phyloP scores from a whole-genome alignment of 2,329 filamentous ascomycete genomes.

The Cytospora chrysosperma region DNA sequence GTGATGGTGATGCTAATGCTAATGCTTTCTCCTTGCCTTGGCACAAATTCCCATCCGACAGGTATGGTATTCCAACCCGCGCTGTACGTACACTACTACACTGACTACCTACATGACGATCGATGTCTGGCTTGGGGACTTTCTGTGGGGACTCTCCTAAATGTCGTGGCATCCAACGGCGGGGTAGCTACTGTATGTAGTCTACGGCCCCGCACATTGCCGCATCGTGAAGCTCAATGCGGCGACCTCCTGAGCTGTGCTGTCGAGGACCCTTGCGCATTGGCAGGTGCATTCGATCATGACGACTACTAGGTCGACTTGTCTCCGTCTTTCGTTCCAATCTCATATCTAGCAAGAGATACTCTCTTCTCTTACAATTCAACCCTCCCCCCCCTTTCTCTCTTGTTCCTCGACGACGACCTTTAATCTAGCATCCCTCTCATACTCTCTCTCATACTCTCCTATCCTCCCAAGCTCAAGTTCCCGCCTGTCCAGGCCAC shows the following conservation, averaged over 20 bases:
- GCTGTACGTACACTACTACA: too few species aligned
- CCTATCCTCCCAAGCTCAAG: neutral
- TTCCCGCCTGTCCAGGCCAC: neutral
- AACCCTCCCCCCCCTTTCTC: neutral
- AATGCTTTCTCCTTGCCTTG: neutral
- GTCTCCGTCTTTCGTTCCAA: neutral
- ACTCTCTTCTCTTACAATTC: neutral
- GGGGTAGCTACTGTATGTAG: constrained; percentile 9
- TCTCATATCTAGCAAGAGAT: neutral
- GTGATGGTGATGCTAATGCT: too few species aligned
- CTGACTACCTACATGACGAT: neutral
- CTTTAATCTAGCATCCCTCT: neutral
- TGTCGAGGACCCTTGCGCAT: neutral
- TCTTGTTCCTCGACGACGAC: neutral
- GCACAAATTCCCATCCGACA: too few species aligned
- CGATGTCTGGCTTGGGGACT: too few species aligned
- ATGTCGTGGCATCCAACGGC: constrained; percentile 3
- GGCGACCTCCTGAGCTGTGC: neutral
- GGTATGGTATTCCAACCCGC: too few species aligned
- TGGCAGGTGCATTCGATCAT: neutral
- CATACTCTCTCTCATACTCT: neutral
- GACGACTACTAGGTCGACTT: neutral
- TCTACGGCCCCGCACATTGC: neutral
- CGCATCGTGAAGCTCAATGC: constrained; percentile 13
- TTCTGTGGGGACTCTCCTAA: neutral